A percentile compares a stretch with the other conserved stretches of the same genome.
Conservation (phyloP, 768 basidiomycete genomes). For the Imleria badia region DNA sequence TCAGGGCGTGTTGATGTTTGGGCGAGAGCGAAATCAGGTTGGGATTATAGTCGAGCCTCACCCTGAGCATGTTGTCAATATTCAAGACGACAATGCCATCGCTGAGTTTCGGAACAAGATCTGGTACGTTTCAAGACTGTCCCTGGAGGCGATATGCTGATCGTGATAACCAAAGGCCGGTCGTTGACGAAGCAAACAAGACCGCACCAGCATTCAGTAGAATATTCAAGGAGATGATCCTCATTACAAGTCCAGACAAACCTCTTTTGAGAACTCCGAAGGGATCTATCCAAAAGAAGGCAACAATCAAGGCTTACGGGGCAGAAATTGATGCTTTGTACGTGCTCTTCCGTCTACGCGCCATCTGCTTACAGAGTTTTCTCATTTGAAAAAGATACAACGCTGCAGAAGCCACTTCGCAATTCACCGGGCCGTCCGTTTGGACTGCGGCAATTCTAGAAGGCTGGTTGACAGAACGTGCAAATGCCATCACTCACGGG, state of each 20-base stretch:
- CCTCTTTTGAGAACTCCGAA: constrained; percentile 35
- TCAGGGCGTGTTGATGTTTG: constrained; percentile 31
- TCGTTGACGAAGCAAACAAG: not conserved
- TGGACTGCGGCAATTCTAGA: constrained; percentile 2
- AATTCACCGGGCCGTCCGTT: not conserved
- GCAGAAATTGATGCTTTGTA: constrained; percentile 25
- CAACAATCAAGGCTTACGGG: constrained; percentile 14
- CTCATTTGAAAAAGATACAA: constrained; percentile 7
- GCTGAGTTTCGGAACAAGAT: constrained; percentile 18
- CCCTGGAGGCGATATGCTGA: too few species aligned
- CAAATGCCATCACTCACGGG: not conserved
- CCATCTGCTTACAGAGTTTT: not conserved
- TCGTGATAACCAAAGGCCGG: not conserved
- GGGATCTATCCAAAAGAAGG: constrained; percentile 22
- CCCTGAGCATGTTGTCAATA: constrained; percentile 11
- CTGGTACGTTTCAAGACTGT: constrained; percentile 18
- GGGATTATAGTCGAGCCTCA: constrained; percentile 20
- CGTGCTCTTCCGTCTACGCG: not conserved
- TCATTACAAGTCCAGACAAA: not conserved
- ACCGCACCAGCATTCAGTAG: not conserved
- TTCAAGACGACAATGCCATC: constrained; percentile 3
- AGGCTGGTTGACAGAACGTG: constrained; percentile 6
- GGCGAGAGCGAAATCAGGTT: constrained; percentile 29
- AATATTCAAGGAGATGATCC: not conserved
- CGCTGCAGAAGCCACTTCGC: not conserved